These are phyloP conservation scores for Astrocystis sublimbata DNA, from an alignment of 495 filamentous ascomycete genomes.

Conservation along the genomic window DNA sequence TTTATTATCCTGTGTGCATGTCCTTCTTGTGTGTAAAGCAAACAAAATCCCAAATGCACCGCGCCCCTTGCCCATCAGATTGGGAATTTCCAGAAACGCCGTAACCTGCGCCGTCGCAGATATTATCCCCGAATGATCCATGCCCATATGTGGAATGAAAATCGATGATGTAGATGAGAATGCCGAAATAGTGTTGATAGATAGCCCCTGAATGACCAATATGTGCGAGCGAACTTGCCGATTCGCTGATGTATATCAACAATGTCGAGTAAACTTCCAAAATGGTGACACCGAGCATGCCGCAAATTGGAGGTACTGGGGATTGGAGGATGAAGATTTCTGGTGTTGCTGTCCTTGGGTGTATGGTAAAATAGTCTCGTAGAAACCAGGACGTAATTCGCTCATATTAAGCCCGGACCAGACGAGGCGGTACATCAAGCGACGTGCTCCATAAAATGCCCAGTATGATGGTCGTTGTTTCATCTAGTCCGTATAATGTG, in stretches of 20 bases:
- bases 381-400: not conserved
- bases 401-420: not conserved
- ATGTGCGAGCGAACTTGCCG: not conserved
- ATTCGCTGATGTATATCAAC: not conserved
- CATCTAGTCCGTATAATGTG: not conserved
- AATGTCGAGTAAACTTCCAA: not conserved
- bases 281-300: not conserved
- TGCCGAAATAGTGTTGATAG: not conserved
- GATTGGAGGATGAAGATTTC: too few relatives aligned
- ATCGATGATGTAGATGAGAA: too few relatives aligned
- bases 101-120: not conserved
- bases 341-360: not conserved
- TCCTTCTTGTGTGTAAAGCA: not conserved
- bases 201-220: not conserved
- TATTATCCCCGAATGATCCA: not conserved
- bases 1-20: not conserved
- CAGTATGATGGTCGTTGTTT: not conserved
- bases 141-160: not conserved
- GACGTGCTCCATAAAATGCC: not conserved
- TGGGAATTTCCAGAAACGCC: not conserved
- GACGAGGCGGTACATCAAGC: not conserved
- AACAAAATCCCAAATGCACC: not conserved
- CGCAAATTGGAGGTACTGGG: too few relatives aligned
- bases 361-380: not conserved
- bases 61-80: not conserved